Conservation (phyloP, 306 rosid genomes). For the Vachellia pachyceras region DNA sequence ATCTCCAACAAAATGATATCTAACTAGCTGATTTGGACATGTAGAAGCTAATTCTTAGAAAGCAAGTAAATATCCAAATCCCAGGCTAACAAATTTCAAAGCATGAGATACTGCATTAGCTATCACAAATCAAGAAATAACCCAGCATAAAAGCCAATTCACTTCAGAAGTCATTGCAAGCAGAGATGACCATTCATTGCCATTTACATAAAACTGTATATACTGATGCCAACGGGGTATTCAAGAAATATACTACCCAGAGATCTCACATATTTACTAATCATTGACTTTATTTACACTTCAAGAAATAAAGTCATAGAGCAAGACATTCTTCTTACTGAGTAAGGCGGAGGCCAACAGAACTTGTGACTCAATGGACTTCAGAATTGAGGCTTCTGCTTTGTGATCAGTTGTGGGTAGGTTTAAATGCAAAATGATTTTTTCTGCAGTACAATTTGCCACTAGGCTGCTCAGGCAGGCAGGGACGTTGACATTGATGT, state of each 20-base stretch:
- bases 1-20: neutral
- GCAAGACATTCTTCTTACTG: too few relatives aligned
- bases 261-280: neutral
- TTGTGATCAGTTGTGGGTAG: too few relatives aligned
- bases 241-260: neutral
- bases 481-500: too few relatives aligned
- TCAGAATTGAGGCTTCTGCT: too few relatives aligned
- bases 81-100: neutral
- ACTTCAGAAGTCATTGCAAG: neutral
- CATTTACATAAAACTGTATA: too few relatives aligned
- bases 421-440: too few relatives aligned
- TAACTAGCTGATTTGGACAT: neutral
- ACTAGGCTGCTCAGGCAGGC: too few relatives aligned
- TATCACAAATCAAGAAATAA: neutral
- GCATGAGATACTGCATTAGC: neutral
- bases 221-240: neutral
- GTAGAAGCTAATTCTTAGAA: neutral
- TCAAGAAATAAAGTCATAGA: too few relatives aligned
- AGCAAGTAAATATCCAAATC: neutral
- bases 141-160: neutral
- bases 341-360: too few relatives aligned
- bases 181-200: neutral
- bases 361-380: too few relatives aligned
- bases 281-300: too few relatives aligned
- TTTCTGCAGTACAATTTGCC: too few relatives aligned